Evolutionary conservation across 2,329 filamentous ascomycete genomes (phyloP), one percentile per base, ranked within the genome.

Genomic region (Pyricularia sp.): DNA sequence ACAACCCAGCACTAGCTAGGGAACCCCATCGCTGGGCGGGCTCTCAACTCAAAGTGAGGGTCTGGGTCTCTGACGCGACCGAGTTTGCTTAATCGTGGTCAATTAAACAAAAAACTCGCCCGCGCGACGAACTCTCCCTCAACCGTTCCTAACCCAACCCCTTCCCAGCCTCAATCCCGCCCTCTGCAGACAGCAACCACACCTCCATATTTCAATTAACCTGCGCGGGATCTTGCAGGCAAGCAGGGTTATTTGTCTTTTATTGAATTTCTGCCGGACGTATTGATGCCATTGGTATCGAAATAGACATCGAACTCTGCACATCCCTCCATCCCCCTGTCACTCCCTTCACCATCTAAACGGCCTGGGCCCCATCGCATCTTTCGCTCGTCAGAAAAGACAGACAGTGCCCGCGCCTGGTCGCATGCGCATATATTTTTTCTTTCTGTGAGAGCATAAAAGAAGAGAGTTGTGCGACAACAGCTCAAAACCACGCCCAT

Each of bases 11-110:
- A 36, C 33, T 33, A 33, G 31, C 28, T 12, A 3, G 20, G 20
- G 42, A 50, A 50, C 12, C 58, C 58, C 33, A 23, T 61, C 58
- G 58, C 58, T n/a, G n/a, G n/a, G n/a, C n/a, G n/a, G n/a, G n/a
- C 25, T 26, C n/a, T 61, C 20, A 25, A n/a, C n/a, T 14, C 42
- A 50, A 50, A 50, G 17, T 20, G 42, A 50, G 42, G 42, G 42
- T 50, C 42, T 50, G 42, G 42, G 33, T 36, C 20, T 58, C 55
- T 61, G 58, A 61, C 58, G 58, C 58, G 58, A 61, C 58, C 20
- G 58, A 61, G 58, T 61, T 61, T 61, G 58, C 58, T 61, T 25
- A 61, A 61, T 61, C 58, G 58, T 61, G 58, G 58, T 61, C 58
- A 26, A 61, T 61, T 61, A 61, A 61, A 61, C 58, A 61, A 61